These are phyloP conservation scores for Durotheca rogersii DNA, from an alignment of 495 filamentous ascomycete species.

Conservation along the genomic window DNA sequence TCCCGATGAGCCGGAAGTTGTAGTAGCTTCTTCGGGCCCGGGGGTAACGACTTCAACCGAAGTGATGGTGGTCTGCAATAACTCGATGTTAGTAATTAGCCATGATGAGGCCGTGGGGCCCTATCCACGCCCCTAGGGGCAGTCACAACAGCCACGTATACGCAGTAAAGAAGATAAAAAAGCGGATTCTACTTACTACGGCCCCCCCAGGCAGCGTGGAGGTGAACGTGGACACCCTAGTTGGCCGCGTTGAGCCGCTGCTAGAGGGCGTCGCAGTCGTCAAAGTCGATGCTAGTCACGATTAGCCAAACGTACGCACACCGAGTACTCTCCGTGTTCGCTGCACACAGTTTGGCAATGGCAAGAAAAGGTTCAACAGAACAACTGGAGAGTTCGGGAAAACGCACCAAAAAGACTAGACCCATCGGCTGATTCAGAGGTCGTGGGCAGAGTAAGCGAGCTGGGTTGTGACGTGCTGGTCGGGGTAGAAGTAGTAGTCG, in stretches of 20 bases:
- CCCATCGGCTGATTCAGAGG: constrained; percentile 16
- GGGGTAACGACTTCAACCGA: constrained; percentile 33
- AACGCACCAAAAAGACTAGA: constrained; percentile 27
- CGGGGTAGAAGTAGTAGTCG: constrained; percentile 7
- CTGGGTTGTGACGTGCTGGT: constrained; percentile 11
- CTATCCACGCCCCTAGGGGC: too few species aligned
- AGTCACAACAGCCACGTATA: too few species aligned
- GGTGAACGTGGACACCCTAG: constrained; percentile 37
- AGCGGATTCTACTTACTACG: constrained; percentile 20
- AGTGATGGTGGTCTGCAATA: constrained; percentile 28
- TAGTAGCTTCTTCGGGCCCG: constrained; percentile 10
- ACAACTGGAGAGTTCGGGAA: constrained; percentile 9
- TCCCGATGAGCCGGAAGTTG: constrained; percentile 22
- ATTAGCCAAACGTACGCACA: too few species aligned
- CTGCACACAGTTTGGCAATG: too few species aligned
- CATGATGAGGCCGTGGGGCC: background rate
- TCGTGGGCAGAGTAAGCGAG: constrained; percentile 15
- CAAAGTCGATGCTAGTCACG: constrained; percentile 17
- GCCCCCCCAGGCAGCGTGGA: constrained; percentile 42
- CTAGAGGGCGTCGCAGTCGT: constrained; percentile 23
- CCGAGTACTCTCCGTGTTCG: too few species aligned
- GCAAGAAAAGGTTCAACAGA: too few species aligned
- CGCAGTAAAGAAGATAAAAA: constrained; percentile 30
- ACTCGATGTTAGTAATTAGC: constrained; percentile 3
- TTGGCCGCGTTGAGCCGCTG: constrained; percentile 13